Percentiles rank a stretch among this genome's conserved stretches.
These are phyloP conservation scores for Bombardia bombarda DNA, from an alignment of 495 filamentous ascomycete species.

Conservation along the genomic window DNA sequence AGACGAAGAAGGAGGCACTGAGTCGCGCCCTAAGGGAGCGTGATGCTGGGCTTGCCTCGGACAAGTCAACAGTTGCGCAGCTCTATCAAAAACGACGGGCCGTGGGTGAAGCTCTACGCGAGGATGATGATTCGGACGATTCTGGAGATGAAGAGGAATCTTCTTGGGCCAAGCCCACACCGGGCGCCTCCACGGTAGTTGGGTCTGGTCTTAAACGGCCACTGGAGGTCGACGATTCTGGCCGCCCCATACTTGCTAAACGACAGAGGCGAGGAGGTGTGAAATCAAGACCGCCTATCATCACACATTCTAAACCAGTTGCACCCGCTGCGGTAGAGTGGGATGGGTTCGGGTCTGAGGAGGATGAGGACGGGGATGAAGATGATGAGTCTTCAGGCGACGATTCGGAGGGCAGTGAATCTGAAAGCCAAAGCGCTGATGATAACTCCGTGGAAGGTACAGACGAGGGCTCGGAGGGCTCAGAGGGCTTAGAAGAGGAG, in stretches of 20 bases:
- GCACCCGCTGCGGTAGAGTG: conserved; percentile 26
- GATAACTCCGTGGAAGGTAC: not conserved
- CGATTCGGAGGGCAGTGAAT: conserved; percentile 10
- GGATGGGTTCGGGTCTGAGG: conserved; percentile 27
- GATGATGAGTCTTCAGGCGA: conserved; percentile 14
- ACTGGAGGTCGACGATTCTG: conserved; percentile 66
- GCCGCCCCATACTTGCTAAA: conserved; percentile 74
- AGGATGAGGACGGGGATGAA: conserved; percentile 12
- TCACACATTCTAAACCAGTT: conserved; percentile 16
- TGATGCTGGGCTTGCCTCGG: conserved; percentile 48
- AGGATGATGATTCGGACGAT: conserved; percentile 17
- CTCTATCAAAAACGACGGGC: conserved; percentile 25
- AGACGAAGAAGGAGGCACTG: conserved; percentile 60
- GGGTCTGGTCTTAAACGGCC: conserved; percentile 85
- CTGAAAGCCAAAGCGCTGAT: not conserved
- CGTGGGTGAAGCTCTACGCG: conserved; percentile 2
- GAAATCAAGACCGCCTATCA: conserved; percentile 34
- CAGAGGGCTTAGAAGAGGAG: conserved; percentile 14
- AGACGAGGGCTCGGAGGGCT: conserved; percentile 1
- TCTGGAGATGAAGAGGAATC: conserved; percentile 12
- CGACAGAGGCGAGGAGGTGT: conserved; percentile 46
- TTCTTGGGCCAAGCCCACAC: not conserved
- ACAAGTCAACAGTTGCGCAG: conserved; percentile 26
- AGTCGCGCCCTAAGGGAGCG: conserved; percentile 51
- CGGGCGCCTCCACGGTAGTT: conserved; percentile 17